Conservation (phyloP, 495 filamentous ascomycete species). For the Xylaria cubensis region DNA sequence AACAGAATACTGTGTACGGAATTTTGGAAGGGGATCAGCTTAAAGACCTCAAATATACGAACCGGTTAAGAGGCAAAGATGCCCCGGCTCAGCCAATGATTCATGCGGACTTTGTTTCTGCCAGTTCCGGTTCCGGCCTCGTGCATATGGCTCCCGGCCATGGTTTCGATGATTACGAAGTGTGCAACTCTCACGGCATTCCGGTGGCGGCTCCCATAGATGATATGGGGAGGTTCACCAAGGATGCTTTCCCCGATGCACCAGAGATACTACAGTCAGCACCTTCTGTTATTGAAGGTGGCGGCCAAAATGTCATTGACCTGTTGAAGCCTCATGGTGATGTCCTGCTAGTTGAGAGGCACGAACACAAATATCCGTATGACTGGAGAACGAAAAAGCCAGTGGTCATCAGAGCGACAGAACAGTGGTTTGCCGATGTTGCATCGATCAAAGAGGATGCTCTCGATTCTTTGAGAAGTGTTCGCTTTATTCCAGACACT, state of each 20-base stretch:
- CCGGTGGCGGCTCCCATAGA: constrained; percentile 80
- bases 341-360: constrained; percentile 70
- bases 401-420: constrained; percentile 88
- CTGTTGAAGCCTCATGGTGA: constrained; percentile 57
- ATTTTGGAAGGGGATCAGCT: constrained; percentile 71
- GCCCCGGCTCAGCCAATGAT: constrained; percentile 70
- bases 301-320: constrained; percentile 71
- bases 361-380: constrained; percentile 93
- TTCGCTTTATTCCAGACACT: constrained; percentile 77
- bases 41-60: constrained; percentile 67
- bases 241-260: constrained; percentile 70
- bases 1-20: constrained; percentile 48
- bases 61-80: constrained; percentile 62
- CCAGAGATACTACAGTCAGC: constrained; percentile 61
- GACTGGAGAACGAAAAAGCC: constrained; percentile 96
- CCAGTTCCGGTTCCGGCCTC: constrained; percentile 85
- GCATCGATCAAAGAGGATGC: constrained; percentile 77
- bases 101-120: constrained; percentile 83
- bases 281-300: constrained; percentile 57
- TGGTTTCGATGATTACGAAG: constrained; percentile 94
- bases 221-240: constrained; percentile 78
- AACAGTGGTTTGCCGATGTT: constrained; percentile 97
- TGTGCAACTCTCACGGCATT: constrained; percentile 71
- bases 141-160: constrained; percentile 96
- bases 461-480: constrained; percentile 68